phyloP scores from a whole-genome alignment of 257 asterid genomes.

The Penstemon eatonii region DNA sequence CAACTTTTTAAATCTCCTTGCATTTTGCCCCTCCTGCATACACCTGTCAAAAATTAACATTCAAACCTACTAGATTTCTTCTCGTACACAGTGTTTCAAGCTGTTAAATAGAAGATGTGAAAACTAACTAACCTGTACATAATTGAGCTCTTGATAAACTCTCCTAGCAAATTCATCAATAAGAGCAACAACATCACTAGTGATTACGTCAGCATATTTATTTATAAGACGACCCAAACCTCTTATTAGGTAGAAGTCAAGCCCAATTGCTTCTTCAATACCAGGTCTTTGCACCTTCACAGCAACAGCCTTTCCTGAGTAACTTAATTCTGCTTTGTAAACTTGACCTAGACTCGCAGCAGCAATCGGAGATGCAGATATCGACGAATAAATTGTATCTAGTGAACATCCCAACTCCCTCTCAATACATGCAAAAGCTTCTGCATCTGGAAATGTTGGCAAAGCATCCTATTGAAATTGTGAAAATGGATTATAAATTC shows the following conservation, averaged over 20 bases:
- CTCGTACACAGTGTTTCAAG: constrained; percentile 9
- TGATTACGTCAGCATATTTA: constrained; percentile 65
- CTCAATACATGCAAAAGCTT: constrained; percentile 95
- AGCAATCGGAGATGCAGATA: constrained; percentile 95
- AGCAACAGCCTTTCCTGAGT: constrained; percentile 86
- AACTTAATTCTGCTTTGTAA: constrained; percentile 85
- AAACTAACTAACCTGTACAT: constrained; percentile 72
- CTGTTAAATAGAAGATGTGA: too few relatives aligned
- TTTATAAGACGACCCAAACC: constrained; percentile 82
- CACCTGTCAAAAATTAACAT: constrained; percentile 61
- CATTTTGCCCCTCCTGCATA: constrained; percentile 97
- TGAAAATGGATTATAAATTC: too few relatives aligned
- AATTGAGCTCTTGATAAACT: constrained; percentile 97
- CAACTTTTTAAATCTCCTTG: constrained; percentile 94
- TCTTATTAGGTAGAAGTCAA: constrained; percentile 87
- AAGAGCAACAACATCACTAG: constrained; percentile 91
- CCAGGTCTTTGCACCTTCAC: constrained; percentile 99
- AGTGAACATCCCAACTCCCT: constrained; percentile 75
- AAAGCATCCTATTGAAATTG: constrained; percentile 67
- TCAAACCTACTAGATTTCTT: constrained; percentile 46
- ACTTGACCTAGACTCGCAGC: constrained; percentile 99
- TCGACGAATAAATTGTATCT: constrained; percentile 72
- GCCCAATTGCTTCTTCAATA: constrained; percentile 89
- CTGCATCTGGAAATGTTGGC: constrained; percentile 97
- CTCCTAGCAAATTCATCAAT: constrained; percentile 94